Conservation (phyloP, 148 eudicot species). For the Cornus suecica region DNA sequence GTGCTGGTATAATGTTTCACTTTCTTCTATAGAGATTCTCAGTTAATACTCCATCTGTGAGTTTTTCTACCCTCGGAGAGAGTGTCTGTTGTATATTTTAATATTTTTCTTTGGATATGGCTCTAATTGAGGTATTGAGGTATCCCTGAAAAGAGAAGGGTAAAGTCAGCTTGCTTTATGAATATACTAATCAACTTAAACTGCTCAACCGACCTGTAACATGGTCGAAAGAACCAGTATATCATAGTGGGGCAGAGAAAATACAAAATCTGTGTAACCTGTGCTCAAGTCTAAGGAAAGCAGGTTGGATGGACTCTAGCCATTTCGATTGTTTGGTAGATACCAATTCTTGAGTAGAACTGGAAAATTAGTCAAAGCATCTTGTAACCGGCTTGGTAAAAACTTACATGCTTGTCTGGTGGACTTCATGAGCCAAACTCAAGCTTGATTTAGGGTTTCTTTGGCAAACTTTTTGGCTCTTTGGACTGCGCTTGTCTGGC, state of each 20-base stretch:
- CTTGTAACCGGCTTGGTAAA: neutral
- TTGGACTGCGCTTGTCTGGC: neutral
- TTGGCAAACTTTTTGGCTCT: neutral
- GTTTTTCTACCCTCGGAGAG: constrained; percentile 70
- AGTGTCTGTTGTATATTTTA: constrained; percentile 29
- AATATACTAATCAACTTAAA: neutral
- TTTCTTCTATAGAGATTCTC: constrained; percentile 79
- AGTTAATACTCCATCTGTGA: constrained; percentile 69
- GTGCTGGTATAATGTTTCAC: constrained; percentile 69
- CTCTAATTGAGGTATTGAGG: constrained; percentile 1
- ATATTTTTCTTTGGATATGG: neutral
- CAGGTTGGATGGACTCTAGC: neutral
- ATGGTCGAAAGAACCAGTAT: neutral
- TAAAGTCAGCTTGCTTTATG: neutral
- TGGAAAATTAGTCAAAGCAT: neutral
- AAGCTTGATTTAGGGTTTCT: neutral
- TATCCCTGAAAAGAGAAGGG: constrained; percentile 8
- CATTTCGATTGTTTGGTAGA: neutral
- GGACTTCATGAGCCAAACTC: neutral
- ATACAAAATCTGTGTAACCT: neutral
- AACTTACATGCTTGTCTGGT: neutral
- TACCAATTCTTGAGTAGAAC: neutral
- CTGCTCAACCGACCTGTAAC: neutral
- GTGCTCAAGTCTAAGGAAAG: neutral
- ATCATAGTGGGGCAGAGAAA: neutral